These are phyloP conservation scores for Basipetospora sp. DNA, from an alignment of 2,329 filamentous ascomycete species.

Conservation along the genomic window DNA sequence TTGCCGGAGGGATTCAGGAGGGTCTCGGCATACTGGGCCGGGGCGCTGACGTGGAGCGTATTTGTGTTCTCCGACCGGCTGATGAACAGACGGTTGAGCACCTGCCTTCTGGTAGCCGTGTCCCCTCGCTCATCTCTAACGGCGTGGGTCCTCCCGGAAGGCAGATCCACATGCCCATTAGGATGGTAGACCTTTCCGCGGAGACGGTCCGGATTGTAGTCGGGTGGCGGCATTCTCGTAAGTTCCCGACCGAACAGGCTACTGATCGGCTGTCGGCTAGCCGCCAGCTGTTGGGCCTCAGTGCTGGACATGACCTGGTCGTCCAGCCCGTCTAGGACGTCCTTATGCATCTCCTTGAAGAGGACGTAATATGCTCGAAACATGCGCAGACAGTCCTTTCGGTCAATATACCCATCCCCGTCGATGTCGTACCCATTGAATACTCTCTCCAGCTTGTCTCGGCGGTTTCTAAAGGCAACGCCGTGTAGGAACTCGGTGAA, in stretches of 20 bases:
- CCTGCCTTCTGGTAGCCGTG: conserved; percentile 42
- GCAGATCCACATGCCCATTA: conserved; percentile 50
- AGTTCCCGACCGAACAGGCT: conserved; percentile 60
- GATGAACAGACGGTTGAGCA: conserved; percentile 41
- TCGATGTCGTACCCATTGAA: conserved; percentile 89
- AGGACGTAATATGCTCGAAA: conserved; percentile 86
- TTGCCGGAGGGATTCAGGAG: conserved; percentile 12
- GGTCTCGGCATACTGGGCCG: conserved; percentile 10
- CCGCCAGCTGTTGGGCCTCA: conserved; percentile 61
- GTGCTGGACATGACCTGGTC: conserved; percentile 63
- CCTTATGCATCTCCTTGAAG: conserved; percentile 75
- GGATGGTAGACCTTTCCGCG: conserved; percentile 51
- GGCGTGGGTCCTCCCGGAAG: conserved; percentile 40
- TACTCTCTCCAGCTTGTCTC: conserved; percentile 56
- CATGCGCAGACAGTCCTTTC: conserved; percentile 78
- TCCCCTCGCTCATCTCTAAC: conserved; percentile 47
- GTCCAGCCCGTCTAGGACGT: conserved; percentile 64
- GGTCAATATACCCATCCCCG: conserved; percentile 67
- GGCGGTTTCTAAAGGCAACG: conserved; percentile 53
- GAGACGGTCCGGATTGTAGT: conserved; percentile 39
- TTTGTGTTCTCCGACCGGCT: conserved; percentile 5
- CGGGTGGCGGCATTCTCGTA: conserved; percentile 43
- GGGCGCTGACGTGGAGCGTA: conserved; percentile 1
- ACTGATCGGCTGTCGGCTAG: conserved; percentile 61
- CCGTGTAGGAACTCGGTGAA: conserved; percentile 86